phyloP scores from a whole-genome alignment of 2,329 filamentous ascomycete genomes.

The Allantophomopsis cytisporea region DNA sequence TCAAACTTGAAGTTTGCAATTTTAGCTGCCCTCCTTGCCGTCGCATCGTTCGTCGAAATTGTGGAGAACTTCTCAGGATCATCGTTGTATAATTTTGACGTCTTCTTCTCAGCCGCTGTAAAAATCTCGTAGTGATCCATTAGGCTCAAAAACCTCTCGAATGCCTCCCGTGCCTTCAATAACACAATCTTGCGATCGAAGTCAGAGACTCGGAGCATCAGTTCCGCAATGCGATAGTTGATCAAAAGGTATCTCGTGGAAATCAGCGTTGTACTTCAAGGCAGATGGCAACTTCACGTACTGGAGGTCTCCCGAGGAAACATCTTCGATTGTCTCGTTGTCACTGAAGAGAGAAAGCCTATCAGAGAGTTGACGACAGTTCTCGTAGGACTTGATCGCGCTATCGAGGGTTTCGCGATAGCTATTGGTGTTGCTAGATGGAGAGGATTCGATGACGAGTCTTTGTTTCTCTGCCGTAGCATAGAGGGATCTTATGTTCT shows the following conservation, averaged over 20 bases:
- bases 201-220: conserved; percentile 54
- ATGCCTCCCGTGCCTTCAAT: conserved; percentile 49
- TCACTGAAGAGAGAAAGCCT: conserved; percentile 73
- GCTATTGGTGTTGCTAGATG: conserved; percentile 47
- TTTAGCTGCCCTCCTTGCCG: conserved; percentile 65
- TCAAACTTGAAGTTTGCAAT: conserved; percentile 77
- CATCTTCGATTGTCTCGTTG: conserved; percentile 81
- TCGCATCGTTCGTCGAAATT: conserved; percentile 48
- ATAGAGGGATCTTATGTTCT: conserved; percentile 36
- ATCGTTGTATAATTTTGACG: conserved; percentile 63
- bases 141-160: conserved; percentile 66
- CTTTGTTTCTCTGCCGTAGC: conserved; percentile 38
- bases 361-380: conserved; percentile 56
- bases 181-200: conserved; percentile 51
- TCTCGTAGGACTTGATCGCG: conserved; percentile 58
- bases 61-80: conserved; percentile 61
- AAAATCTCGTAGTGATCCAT: conserved; percentile 72
- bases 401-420: conserved; percentile 55
- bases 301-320: conserved; percentile 72
- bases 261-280: conserved; percentile 9
- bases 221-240: conserved; percentile 66
- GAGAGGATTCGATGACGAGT: conserved; percentile 43
- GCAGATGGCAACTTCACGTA: conserved; percentile 23
- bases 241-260: conserved; percentile 55
- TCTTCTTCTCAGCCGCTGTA: conserved; percentile 44